These are phyloP conservation scores for Pichia membranifaciens DNA, from an alignment of 805 yeast species.

Conservation along the genomic window DNA sequence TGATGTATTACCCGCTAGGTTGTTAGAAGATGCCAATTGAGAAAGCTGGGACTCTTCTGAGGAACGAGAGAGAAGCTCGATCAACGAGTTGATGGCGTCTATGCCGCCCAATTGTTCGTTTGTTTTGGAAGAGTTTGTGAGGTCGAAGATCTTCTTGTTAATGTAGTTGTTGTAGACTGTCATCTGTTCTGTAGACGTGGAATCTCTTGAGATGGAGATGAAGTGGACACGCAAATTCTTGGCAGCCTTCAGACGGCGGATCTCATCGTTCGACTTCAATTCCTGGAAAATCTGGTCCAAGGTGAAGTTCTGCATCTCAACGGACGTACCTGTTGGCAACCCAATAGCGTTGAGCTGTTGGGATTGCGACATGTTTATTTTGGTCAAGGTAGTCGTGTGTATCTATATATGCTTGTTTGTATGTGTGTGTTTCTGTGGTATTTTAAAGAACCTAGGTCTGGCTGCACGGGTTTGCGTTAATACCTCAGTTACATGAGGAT, in stretches of 20 bases:
- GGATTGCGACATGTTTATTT: slow-evolving; percentile 8
- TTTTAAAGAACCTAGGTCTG: too few species aligned
- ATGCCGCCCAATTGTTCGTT: slow-evolving; percentile 83
- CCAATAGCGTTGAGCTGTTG: slow-evolving; percentile 4
- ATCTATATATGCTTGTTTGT: too few species aligned
- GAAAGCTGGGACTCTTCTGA: slow-evolving; percentile 27
- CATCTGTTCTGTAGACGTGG: slow-evolving; percentile 70
- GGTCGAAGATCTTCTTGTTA: slow-evolving; percentile 80
- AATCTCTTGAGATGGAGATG: slow-evolving; percentile 68
- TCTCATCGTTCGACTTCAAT: slow-evolving; percentile 38
- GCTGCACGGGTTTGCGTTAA: too few species aligned
- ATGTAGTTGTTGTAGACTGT: slow-evolving; percentile 77
- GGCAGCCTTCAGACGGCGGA: slow-evolving; percentile 51
- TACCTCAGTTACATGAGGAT: too few species aligned
- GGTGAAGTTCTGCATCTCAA: slow-evolving; percentile 30
- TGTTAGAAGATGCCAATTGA: slow-evolving; percentile 30
- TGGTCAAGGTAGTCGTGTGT: too few species aligned
- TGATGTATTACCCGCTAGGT: neutral
- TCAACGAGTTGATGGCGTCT: slow-evolving; percentile 80
- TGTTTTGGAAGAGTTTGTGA: slow-evolving; percentile 68
- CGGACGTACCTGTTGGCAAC: slow-evolving; percentile 13
- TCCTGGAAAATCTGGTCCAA: slow-evolving; percentile 49
- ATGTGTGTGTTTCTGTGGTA: too few species aligned
- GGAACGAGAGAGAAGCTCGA: slow-evolving; percentile 75
- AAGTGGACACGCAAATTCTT: slow-evolving; percentile 64